phyloP scores from a whole-genome alignment of 108 stramenopile genomes.

The Ochromonas danica region DNA sequence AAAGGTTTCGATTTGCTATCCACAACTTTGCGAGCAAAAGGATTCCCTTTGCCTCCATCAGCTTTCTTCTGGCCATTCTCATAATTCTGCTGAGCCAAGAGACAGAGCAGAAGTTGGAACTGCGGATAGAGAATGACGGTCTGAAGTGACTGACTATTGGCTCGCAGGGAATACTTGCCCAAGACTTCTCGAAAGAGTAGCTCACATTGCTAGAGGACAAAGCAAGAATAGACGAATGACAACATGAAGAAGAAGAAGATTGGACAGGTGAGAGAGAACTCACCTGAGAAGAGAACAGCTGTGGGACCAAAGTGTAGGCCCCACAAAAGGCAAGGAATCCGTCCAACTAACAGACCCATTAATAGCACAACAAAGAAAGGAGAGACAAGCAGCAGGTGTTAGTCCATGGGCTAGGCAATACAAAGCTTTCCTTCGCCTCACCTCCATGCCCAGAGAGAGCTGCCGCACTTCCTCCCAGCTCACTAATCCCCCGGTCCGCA shows the following conservation, averaged over 20 bases:
- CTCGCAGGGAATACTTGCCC: not conserved
- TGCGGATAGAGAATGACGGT: not conserved
- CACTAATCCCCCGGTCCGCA: not conserved
- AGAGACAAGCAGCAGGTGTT: not conserved
- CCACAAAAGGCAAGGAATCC: not conserved
- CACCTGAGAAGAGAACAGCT: not conserved
- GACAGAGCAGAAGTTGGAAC: not conserved
- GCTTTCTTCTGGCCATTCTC: not conserved
- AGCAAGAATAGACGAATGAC: not conserved
- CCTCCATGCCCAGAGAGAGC: constrained; percentile 13
- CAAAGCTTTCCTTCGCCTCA: too few relatives aligned
- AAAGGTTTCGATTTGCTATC: not conserved
- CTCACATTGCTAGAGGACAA: not conserved
- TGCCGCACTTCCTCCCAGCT: constrained; percentile 13
- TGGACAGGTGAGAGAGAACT: not conserved
- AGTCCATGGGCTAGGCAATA: not conserved
- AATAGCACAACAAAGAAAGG: not conserved
- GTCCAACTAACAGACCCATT: not conserved
- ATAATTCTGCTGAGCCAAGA: not conserved
- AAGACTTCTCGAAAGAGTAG: constrained; percentile 10
- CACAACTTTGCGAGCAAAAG: not conserved
- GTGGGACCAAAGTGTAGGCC: not conserved
- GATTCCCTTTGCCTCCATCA: not conserved
- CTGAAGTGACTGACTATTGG: not conserved
- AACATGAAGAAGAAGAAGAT: not conserved